Base-by-base conservation (phyloP, 2,329 filamentous ascomycete genomes). In the Fusarium dlaminii region DNA sequence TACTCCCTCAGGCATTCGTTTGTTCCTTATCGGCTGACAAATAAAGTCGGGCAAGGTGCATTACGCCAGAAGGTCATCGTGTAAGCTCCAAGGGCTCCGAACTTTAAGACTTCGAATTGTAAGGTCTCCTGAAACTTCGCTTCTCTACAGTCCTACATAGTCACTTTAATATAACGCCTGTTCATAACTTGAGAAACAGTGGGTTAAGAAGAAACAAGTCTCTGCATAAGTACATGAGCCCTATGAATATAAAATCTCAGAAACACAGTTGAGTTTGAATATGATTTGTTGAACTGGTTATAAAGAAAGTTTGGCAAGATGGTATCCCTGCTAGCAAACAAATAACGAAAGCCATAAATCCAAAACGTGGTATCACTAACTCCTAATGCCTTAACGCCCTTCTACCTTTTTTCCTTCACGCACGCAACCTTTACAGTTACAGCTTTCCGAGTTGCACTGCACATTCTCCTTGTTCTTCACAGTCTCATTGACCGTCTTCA, bases 331-430 rank as follows among this genome's bases (percentile, higher is more conserved):
- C 30, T 37, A 65, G 34, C 20, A 65, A 67, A 60, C 37, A 49
- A 18, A 39, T 39, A 32, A 66, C 27, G 55, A 68, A 68, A 57
- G 43, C 42, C 55, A 56, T 58, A 62, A 61, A 48, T 60, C 52
- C 48, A 66, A 37, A 55, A 55, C 34, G 36, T 55, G 76, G 76
- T 78, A 78, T 78, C 76, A 66, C 66, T 66, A 30, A 70, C 69
- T 58, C 69, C 72, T 60, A 59, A 66, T 46, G 52, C 42, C 67
- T 49, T 61, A 68, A 78, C 63, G 68, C 69, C 74, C 57, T 66
- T 63, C 49, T 8, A 54, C 32, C 56, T 51, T 66, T 68, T 43
- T 45, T 27, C 45, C 48, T 56, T 48, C 18, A 24, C 13, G 29
- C 27, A 30, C 14, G 20, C 12, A 17, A 11, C 42, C 37, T 24